These are phyloP conservation scores for Marasmius oreades DNA, from an alignment of 1,284 basidiomycete species.

Conservation along the genomic window DNA sequence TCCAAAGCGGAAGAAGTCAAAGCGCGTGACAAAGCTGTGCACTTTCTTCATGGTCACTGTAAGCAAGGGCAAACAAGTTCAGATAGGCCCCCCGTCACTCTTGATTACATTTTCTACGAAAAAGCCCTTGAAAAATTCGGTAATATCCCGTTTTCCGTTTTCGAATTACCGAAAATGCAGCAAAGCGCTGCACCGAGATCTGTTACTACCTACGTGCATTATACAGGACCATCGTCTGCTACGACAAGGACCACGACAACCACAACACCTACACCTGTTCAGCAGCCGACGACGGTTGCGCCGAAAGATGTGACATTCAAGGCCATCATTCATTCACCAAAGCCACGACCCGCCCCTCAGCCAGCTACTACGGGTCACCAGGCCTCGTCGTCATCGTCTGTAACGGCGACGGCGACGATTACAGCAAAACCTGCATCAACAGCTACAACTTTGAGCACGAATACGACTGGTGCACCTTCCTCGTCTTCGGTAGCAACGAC, in stretches of 20 bases:
- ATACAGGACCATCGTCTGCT: neutral
- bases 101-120: neutral
- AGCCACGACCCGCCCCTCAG: neutral
- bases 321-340: neutral
- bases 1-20: too few relatives aligned
- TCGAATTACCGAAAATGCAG: neutral
- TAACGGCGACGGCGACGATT: neutral
- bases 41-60: too few relatives aligned
- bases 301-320: constrained; percentile 3
- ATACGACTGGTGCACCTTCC: neutral
- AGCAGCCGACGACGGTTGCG: constrained; percentile 1
- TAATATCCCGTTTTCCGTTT: neutral
- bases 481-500: neutral
- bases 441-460: neutral
- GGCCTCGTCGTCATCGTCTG: neutral
- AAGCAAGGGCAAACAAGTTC: neutral
- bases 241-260: neutral
- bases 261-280: neutral
- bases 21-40: too few relatives aligned
- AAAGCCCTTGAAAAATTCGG: neutral
- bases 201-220: neutral
- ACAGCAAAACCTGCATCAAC: neutral
- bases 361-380: neutral
- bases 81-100: neutral
- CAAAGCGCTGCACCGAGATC: neutral